A percentile compares a stretch with the other conserved stretches of the same genome.
These are phyloP conservation scores for Quercus parvula DNA, from an alignment of 306 rosid genomes.

Conservation along the genomic window DNA sequence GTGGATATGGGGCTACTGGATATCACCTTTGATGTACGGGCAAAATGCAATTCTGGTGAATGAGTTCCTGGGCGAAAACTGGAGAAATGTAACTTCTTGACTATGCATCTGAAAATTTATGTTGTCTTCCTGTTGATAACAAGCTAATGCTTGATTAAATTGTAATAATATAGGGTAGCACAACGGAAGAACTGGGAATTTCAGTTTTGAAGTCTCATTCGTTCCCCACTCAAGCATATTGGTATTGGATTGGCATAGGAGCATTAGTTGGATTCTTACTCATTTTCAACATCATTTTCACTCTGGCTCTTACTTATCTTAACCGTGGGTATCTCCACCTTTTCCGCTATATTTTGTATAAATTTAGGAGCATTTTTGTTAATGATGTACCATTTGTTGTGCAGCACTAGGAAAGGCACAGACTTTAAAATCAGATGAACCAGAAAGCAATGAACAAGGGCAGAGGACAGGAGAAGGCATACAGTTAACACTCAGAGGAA, in stretches of 20 bases:
- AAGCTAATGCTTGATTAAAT: neutral
- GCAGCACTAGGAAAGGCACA: neutral
- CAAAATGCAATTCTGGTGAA: slow-evolving; percentile 23
- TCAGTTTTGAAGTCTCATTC: slow-evolving; percentile 14
- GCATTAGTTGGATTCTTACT: slow-evolving; percentile 31
- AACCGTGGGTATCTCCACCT: slow-evolving; percentile 31
- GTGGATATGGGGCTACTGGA: slow-evolving; percentile 32
- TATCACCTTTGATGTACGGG: slow-evolving; percentile 26
- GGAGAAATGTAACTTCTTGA: slow-evolving; percentile 5
- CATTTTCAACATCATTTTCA: slow-evolving; percentile 22
- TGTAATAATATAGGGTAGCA: neutral
- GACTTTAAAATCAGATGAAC: neutral
- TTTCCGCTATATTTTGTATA: neutral
- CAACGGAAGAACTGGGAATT: slow-evolving; percentile 19
- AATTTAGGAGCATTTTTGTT: neutral
- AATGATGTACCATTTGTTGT: neutral
- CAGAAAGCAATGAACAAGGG: neutral
- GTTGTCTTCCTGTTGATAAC: neutral
- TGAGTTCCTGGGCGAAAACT: slow-evolving; percentile 7
- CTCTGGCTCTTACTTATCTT: slow-evolving; percentile 30
- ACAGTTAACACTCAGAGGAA: neutral
- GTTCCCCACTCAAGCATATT: slow-evolving; percentile 34
- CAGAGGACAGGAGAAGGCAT: neutral
- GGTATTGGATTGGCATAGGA: slow-evolving; percentile 56
- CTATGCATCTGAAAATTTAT: neutral